A percentile compares a stretch with the other conserved stretches of the same genome.
phyloP scores from a whole-genome alignment of 73 alveolate species.

The Paramecium biaurelia region DNA sequence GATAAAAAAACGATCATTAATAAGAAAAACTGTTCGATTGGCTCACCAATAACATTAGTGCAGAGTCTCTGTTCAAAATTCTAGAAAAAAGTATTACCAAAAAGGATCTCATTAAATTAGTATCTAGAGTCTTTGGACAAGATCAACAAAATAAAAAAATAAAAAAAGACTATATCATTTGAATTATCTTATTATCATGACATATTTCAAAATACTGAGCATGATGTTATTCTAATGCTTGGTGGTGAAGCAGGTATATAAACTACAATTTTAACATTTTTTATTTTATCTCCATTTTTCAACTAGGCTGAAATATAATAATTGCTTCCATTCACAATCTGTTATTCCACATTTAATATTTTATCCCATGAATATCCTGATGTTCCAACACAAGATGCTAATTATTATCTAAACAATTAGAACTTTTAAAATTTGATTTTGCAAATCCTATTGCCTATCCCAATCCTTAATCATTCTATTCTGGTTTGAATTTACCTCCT shows the following conservation, averaged over 20 bases:
- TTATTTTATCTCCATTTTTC: neutral
- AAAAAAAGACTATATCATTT: neutral
- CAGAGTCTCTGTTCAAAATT: neutral
- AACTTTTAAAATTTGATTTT: neutral
- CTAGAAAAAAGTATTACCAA: neutral
- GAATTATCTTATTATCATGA: neutral
- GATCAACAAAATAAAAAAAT: neutral
- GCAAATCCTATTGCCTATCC: neutral
- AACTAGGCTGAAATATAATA: neutral
- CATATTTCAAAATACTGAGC: constrained; percentile 5
- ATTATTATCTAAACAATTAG: neutral
- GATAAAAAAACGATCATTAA: neutral
- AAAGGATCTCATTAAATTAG: constrained; percentile 11
- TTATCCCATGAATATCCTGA: neutral
- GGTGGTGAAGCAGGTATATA: neutral
- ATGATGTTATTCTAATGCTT: neutral
- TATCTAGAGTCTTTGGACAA: neutral
- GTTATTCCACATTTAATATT: neutral
- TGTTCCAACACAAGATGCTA: neutral
- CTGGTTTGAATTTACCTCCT: neutral
- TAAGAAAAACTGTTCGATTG: constrained; percentile 5
- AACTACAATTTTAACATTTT: neutral
- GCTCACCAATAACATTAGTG: neutral
- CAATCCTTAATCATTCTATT: neutral
- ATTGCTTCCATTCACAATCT: constrained; percentile 16